Conservation (phyloP, 768 basidiomycete species). For the Cubamyces lactineus region DNA sequence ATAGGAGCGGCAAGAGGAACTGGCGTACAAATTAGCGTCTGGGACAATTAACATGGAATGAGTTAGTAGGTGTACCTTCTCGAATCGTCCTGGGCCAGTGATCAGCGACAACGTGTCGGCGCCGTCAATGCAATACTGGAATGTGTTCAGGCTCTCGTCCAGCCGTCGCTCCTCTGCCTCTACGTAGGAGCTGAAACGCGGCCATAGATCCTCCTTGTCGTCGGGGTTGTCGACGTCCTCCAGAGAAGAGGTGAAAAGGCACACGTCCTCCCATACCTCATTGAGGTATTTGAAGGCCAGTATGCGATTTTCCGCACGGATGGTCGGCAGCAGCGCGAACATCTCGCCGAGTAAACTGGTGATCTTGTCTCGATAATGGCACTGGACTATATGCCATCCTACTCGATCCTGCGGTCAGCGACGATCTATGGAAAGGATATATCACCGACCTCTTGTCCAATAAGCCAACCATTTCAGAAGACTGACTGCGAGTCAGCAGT, state of each 20-base stretch:
- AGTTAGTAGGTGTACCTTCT: conserved; percentile 27
- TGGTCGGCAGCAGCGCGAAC: conserved; percentile 6
- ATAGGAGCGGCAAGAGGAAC: too few species aligned
- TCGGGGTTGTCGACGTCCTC: conserved; percentile 8
- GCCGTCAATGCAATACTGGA: conserved; percentile 37
- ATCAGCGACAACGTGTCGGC: conserved; percentile 34
- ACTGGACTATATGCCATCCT: too few species aligned
- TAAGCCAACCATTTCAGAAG: conserved; percentile 39
- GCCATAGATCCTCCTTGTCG: too few species aligned
- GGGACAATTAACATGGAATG: neutral
- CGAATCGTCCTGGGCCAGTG: conserved; percentile 37
- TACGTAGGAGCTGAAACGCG: too few species aligned
- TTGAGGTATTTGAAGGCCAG: conserved; percentile 33
- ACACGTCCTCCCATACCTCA: neutral
- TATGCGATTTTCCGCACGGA: conserved; percentile 20
- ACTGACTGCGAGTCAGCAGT: conserved; percentile 13
- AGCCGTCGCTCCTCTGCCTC: conserved; percentile 31
- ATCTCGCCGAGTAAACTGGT: conserved; percentile 18
- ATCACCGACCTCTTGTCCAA: conserved; percentile 34
- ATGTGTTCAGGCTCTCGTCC: conserved; percentile 30
- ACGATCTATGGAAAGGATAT: conserved; percentile 22
- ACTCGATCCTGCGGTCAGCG: conserved; percentile 4
- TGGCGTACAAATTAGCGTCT: neutral
- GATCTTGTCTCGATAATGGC: conserved; percentile 19
- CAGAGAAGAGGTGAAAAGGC: neutral